Base-by-base conservation (phyloP, 2,329 filamentous ascomycete genomes). In the Stagonosporopsis rhizophila region DNA sequence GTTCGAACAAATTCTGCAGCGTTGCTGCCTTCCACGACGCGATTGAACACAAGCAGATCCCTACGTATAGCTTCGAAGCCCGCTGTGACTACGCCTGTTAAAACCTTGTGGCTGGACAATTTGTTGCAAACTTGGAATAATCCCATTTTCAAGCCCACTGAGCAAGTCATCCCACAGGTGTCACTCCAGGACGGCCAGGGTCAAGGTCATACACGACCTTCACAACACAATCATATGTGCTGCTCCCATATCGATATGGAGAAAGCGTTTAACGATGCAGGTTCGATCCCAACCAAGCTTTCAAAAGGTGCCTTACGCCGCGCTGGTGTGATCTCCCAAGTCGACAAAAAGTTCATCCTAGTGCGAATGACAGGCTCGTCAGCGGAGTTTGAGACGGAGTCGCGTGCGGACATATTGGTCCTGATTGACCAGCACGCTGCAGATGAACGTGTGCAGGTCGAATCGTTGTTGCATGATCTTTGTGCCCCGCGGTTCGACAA, bases 371-470 rank as follows among this genome's bases (percentile, higher is more conserved):
- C 25, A 15, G 56, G 61, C 6, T 38, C 75, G 0, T 47, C 69
- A 3, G 56, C 46, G 6, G 5, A 34, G 9, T 30, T 11, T 7
- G n/a, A 59, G 39, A 32, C 39, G 7, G 48, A 40, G 23, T 56
- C 35, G 15, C n/a, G 19, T 7, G 8, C 23, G 14, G 60, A 71
- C 2, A 64, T 87, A 1, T 78, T 98, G 4, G 82, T 96, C 0
- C 80, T 97, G 35, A 83, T 97, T 6, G 95, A 99, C 69, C 95
- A 99, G 69, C 95, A 99, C 71, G 95, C 95, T 0, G 95, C 93
- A 3, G 94, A 97, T 71, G 95, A 99, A 78, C 85, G 95, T 41
- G 87, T 90, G 60, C 87, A 88, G 1, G 84, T 98, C 1, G 95
- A 99, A 71, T 72, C 75, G 0, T 80, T 99, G 1, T 86, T 96